These are phyloP conservation scores for Astrephomene gubernaculifera DNA, from an alignment of 139 green algal species.

Conservation along the genomic window DNA sequence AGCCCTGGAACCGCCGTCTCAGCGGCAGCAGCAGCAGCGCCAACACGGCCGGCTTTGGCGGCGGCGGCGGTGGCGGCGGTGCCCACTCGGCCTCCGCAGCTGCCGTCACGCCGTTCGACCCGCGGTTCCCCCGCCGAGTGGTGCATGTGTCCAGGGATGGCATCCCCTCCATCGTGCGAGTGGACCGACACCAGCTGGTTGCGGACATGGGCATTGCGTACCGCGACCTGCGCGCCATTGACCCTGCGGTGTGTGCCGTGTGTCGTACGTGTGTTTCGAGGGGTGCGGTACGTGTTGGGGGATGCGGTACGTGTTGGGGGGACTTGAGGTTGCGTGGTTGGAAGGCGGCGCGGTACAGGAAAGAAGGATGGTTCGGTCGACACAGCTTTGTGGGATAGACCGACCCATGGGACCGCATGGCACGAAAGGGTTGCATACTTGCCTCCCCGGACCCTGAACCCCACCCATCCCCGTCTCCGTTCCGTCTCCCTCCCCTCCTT, in stretches of 20 bases:
- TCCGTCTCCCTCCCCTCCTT: neutral
- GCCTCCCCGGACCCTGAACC: too few relatives aligned
- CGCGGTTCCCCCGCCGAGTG: conserved; percentile 17
- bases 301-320: too few relatives aligned
- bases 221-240: conserved; percentile 56
- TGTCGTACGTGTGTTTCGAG: too few relatives aligned
- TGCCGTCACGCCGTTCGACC: conserved; percentile 3
- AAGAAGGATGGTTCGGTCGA: too few relatives aligned
- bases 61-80: neutral
- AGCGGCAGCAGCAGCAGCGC: neutral
- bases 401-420: too few relatives aligned
- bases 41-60: neutral
- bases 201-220: conserved; percentile 51
- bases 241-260: conserved; percentile 40
- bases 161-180: conserved; percentile 26
- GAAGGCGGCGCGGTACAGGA: too few relatives aligned
- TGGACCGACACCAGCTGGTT: conserved; percentile 49
- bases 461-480: neutral
- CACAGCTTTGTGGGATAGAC: too few relatives aligned
- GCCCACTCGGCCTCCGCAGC: neutral
- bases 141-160: conserved; percentile 25
- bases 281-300: too few relatives aligned
- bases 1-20: neutral
- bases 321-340: too few relatives aligned
- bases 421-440: too few relatives aligned